These are phyloP conservation scores for Funneliformis caledonium DNA, from an alignment of 371 early-diverging fungal genomes.

Conservation along the genomic window DNA sequence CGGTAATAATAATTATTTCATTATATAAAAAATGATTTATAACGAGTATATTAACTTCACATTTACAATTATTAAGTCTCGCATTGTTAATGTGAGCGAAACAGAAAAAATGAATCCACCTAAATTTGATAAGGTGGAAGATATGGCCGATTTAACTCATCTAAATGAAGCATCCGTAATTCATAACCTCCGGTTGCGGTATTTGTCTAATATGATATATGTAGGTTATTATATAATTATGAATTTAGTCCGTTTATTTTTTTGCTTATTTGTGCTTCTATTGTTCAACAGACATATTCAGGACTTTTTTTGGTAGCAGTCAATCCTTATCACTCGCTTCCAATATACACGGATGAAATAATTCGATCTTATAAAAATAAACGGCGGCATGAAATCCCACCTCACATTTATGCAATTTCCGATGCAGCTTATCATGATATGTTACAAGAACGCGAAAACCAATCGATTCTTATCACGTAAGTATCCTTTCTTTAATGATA, in stretches of 20 bases:
- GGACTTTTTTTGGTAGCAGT: slow-evolving; percentile 99
- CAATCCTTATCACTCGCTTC: slow-evolving; percentile 96
- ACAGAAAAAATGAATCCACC: slow-evolving; percentile 99
- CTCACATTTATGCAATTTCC: slow-evolving; percentile 97
- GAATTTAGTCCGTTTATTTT: neutral
- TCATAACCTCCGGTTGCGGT: slow-evolving; percentile 94
- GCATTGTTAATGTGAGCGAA: slow-evolving; percentile 70
- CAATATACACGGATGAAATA: slow-evolving; percentile 89
- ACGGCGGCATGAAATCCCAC: slow-evolving; percentile 89
- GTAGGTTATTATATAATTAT: slow-evolving; percentile 56
- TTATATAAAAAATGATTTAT: no score
- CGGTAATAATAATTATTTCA: slow-evolving; percentile 50
- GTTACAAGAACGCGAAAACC: slow-evolving; percentile 93
- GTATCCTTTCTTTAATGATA: slow-evolving; percentile 14
- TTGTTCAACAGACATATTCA: slow-evolving; percentile 88
- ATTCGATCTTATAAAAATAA: slow-evolving; percentile 81
- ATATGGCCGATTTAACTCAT: slow-evolving; percentile 98
- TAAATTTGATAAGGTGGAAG: slow-evolving; percentile 98
- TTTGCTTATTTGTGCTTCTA: neutral
- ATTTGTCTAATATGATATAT: slow-evolving; percentile 90
- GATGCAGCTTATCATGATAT: slow-evolving; percentile 96
- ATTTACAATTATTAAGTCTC: slow-evolving; percentile 51
- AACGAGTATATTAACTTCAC: neutral
- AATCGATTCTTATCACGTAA: slow-evolving; percentile 98
- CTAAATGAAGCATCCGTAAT: slow-evolving; percentile 99